Base-by-base conservation (phyloP, 805 yeast species). In the Yamadazyma phyllophila region DNA sequence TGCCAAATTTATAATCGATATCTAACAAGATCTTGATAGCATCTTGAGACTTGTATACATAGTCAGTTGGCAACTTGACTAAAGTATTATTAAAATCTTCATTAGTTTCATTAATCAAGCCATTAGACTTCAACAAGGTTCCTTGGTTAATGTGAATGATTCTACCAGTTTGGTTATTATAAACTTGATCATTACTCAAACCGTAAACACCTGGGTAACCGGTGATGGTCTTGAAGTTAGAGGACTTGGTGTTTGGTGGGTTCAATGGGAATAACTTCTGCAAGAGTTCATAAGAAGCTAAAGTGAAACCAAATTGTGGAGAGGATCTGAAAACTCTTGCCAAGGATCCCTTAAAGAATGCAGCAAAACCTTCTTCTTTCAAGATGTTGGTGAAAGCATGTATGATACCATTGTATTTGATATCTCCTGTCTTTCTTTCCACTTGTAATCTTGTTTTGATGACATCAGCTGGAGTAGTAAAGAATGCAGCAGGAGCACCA, bases 381-480 rank as follows among this genome's bases (percentile, higher is more conserved):
- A 82, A 63, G 46, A 92, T 90, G 2, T 86, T 80, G 27, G 69
- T 64, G 36, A 84, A 85, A 16, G 97, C 95, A 66, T 90, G 91
- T 26, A 73, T 57, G 45, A 92, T 83, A 47, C 95, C 92, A 17
- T 66, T 74, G 69, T 92, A 92, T 38, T 78, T 78, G 12, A 86
- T 77, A 59, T 88, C 96, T 44, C 91, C 92, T 45, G 76, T 69
- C 51, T 85, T 81, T 5, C 88, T 76, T 62, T 83, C 95, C 49
- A 89, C 83, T 70, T 92, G 99, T 52, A 92, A 73, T 66, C 98
- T 83, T 3, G 99, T 92, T 71, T 92, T 92, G 58, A 94, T 87
- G 40, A 92, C 98, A 73, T 92, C 99, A 59, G 89, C 90, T 1
- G 99, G 99, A 0, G 99, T 92, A 1, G 99, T 92, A 54, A 91